phyloP scores from a whole-genome alignment of 176 grass and related monocot species.

The Zoysia japonica region DNA sequence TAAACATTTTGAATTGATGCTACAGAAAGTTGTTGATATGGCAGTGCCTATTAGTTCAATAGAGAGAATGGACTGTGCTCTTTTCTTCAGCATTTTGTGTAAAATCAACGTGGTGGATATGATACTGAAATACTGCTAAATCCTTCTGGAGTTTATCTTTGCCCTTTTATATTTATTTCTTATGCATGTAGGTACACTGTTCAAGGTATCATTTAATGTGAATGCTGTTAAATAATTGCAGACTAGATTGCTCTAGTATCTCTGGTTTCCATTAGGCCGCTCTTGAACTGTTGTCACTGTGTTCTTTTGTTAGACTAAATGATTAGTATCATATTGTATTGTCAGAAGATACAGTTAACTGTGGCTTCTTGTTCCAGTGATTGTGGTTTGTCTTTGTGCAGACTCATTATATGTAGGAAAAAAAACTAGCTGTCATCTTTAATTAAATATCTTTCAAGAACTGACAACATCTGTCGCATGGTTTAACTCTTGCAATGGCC shows the following conservation, averaged over 20 bases:
- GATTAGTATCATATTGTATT: not conserved
- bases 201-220: not conserved
- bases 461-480: not conserved
- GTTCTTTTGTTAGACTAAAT: slow-evolving; percentile 7
- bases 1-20: not conserved
- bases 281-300: not conserved
- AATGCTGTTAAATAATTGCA: not conserved
- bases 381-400: slow-evolving; percentile 5
- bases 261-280: not conserved
- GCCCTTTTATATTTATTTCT: slow-evolving; percentile 9
- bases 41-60: not conserved
- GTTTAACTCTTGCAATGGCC: slow-evolving; percentile 4
- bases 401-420: not conserved
- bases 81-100: not conserved
- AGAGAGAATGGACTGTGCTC: not conserved
- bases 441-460: not conserved
- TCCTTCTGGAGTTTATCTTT: not conserved
- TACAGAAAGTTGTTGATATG: not conserved
- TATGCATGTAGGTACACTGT: not conserved
- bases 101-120: slow-evolving; percentile 14
- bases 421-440: not conserved
- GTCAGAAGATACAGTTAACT: not conserved
- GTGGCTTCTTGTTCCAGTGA: not conserved
- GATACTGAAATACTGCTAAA: slow-evolving; percentile 9
- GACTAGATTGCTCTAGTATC: slow-evolving; percentile 3